These are phyloP conservation scores for Flaveria ramosissima DNA, from an alignment of 129 eudicot species.

Conservation along the genomic window DNA sequence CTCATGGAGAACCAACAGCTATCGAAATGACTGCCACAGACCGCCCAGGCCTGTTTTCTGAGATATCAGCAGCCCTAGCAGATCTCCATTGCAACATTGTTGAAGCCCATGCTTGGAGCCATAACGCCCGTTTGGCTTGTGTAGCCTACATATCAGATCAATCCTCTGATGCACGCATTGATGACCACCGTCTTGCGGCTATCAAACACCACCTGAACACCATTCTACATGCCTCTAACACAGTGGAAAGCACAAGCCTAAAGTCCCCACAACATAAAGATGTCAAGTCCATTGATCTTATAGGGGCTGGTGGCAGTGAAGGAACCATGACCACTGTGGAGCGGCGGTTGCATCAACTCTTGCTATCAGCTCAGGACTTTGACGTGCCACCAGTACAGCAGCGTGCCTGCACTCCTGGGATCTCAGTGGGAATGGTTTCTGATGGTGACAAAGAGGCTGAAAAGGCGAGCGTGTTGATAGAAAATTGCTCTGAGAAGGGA, in stretches of 20 bases:
- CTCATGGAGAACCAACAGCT: constrained; percentile 43
- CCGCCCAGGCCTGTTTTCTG: constrained; percentile 77
- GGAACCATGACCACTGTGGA: constrained; percentile 62
- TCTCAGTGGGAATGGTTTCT: constrained; percentile 17
- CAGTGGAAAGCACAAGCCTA: constrained; percentile 29
- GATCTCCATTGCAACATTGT: constrained; percentile 75
- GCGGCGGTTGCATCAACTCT: constrained; percentile 72
- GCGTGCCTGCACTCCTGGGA: constrained; percentile 24
- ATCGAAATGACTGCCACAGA: constrained; percentile 75
- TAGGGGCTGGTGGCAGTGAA: constrained; percentile 38
- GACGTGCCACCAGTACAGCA: constrained; percentile 41
- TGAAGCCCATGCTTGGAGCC: constrained; percentile 90
- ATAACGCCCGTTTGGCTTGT: constrained; percentile 75
- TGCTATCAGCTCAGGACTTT: constrained; percentile 60
- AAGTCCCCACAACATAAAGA: constrained; percentile 42
- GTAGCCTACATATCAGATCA: constrained; percentile 67
- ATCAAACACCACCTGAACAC: constrained; percentile 65
- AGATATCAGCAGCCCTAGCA: constrained; percentile 80
- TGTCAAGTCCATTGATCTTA: constrained; percentile 52
- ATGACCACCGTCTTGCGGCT: constrained; percentile 55
- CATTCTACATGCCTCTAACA: constrained; percentile 51
- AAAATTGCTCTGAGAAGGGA: constrained; percentile 55
- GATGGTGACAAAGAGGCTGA: constrained; percentile 38
- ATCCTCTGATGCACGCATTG: constrained; percentile 44
- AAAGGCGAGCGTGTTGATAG: constrained; percentile 48